Percentiles rank a stretch among this genome's conserved stretches.
These are phyloP conservation scores for Pisolithus tinctorius DNA, from an alignment of 768 basidiomycete species.

Conservation along the genomic window DNA sequence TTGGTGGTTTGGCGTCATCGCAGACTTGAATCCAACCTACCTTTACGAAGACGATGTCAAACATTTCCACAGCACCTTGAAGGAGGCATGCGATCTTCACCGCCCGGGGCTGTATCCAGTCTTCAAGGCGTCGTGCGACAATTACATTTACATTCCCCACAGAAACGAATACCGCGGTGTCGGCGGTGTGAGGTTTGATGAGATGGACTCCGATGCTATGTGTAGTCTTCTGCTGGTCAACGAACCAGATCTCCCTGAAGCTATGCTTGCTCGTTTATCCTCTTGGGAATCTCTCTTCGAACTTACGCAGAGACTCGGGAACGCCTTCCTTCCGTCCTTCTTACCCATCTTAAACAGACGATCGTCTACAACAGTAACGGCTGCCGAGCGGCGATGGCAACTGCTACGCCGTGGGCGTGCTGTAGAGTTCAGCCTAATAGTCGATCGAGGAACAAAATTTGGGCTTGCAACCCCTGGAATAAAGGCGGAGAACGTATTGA, in stretches of 20 bases:
- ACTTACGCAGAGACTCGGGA: slow-evolving; percentile 36
- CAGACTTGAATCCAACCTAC: slow-evolving; percentile 47
- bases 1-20: slow-evolving; percentile 23
- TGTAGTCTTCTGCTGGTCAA: no score
- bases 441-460: slow-evolving; percentile 65
- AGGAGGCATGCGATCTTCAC: not conserved
- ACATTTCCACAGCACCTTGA: no score
- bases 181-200: slow-evolving; percentile 55
- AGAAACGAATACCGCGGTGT: slow-evolving; percentile 46
- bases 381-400: slow-evolving; percentile 40
- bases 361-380: slow-evolving; percentile 21
- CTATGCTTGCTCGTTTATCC: no score
- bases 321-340: slow-evolving; percentile 43
- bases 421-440: slow-evolving; percentile 60
- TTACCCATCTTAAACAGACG: slow-evolving; percentile 36
- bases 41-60: slow-evolving; percentile 35
- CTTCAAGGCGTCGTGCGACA: slow-evolving; percentile 49
- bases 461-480: slow-evolving; percentile 55
- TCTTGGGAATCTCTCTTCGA: slow-evolving; percentile 13
- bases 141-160: slow-evolving; percentile 49
- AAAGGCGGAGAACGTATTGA: slow-evolving; percentile 57
- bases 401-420: slow-evolving; percentile 44
- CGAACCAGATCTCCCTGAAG: no score
- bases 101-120: slow-evolving; percentile 30
- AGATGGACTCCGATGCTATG: slow-evolving; percentile 30